A percentile compares a stretch with the other conserved stretches of the same genome.
These are phyloP conservation scores for Picochlorum sp. DNA, from an alignment of 139 green algal species.

Conservation along the genomic window DNA sequence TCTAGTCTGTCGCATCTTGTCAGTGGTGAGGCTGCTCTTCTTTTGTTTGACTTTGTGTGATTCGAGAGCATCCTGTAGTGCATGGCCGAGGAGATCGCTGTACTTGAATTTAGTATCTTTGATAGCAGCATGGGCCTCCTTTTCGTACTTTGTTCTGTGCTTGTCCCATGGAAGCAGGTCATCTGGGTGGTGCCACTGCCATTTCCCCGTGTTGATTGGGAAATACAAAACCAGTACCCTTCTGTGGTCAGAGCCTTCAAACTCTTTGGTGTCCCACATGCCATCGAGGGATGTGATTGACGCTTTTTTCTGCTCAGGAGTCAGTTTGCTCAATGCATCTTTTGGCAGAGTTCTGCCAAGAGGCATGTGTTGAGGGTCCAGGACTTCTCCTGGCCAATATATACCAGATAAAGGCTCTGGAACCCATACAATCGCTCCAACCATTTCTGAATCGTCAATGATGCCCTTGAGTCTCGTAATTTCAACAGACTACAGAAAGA, in stretches of 20 bases:
- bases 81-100: conserved; percentile 15
- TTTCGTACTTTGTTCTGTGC: conserved; percentile 16
- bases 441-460: conserved; percentile 31
- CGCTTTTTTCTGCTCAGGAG: conserved; percentile 13
- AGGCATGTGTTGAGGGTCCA: conserved; percentile 41
- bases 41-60: conserved; percentile 21
- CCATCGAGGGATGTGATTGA: conserved; percentile 12
- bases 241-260: not conserved
- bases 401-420: conserved; percentile 18
- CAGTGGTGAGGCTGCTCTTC: conserved; percentile 4
- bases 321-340: conserved; percentile 25
- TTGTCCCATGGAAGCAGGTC: conserved; percentile 34
- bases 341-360: conserved; percentile 23
- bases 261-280: not conserved
- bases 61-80: conserved; percentile 29
- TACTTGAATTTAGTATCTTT: conserved; percentile 27
- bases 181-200: conserved; percentile 26
- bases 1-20: conserved; percentile 32
- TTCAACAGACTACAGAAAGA: conserved; percentile 3
- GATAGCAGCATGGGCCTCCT: conserved; percentile 12
- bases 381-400: conserved; percentile 52
- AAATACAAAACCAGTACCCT: conserved; percentile 25
- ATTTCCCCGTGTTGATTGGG: conserved; percentile 3
- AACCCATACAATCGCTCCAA: conserved; percentile 44
- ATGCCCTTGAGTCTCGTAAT: conserved; percentile 22